Evolutionary conservation across 768 basidiomycete genomes (phyloP).

Genomic region (Paxillus rubicundulus): DNA sequence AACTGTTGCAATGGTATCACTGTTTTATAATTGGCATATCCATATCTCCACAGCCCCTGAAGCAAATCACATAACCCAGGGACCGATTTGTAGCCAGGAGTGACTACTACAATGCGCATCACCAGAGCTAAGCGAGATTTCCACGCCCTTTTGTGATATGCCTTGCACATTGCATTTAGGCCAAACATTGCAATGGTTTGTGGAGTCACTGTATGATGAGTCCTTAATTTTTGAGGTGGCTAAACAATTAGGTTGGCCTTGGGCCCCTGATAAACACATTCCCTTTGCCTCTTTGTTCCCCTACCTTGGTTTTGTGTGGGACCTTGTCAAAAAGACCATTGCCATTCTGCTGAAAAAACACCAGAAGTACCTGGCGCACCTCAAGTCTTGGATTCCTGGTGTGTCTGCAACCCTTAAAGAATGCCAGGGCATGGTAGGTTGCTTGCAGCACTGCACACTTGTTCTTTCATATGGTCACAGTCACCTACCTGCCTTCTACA

Average conservation of each 20-base stretch:
- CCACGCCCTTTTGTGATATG: too few relatives aligned
- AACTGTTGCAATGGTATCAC: too few relatives aligned
- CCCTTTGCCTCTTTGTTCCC: background rate
- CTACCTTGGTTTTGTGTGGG: background rate
- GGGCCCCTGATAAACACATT: background rate
- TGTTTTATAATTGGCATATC: too few relatives aligned
- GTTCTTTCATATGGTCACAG: background rate
- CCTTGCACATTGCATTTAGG: too few relatives aligned
- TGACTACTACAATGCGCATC: too few relatives aligned
- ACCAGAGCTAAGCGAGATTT: too few relatives aligned
- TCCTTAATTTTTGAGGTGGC: background rate
- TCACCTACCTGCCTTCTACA: background rate
- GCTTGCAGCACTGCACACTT: background rate
- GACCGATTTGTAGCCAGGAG: too few relatives aligned
- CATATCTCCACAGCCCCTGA: too few relatives aligned
- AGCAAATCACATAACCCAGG: too few relatives aligned
- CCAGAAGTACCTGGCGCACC: background rate
- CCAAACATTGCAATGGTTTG: too few relatives aligned
- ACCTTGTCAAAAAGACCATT: background rate
- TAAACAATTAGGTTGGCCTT: background rate
- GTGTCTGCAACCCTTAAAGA: background rate
- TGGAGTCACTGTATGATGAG: background rate
- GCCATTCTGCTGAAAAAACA: background rate
- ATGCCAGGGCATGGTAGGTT: background rate
- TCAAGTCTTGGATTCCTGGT: background rate